Base-by-base conservation (phyloP, 345 rosid species). In the Citropsis articulata region DNA sequence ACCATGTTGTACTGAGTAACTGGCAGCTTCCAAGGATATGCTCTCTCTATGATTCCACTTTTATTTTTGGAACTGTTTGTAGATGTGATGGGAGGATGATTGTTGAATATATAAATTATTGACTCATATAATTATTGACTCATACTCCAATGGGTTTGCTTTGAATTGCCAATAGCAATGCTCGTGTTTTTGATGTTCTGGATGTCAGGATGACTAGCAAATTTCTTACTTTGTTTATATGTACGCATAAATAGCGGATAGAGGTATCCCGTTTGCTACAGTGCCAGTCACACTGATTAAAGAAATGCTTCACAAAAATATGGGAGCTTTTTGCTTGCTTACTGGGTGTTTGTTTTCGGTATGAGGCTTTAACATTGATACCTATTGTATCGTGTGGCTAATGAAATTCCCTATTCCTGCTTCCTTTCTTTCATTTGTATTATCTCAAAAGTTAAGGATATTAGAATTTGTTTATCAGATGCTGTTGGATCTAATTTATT, bases 1-100 rank as follows among this genome's bases (percentile, higher is more conserved):
- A 78, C 25, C 35, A 33, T 61, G 62, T 64, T 59, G 57, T 31
- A 24, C 30, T 33, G 57, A 75, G 28, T 36, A 57, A 21, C 61
- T 36, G 60, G 63, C 38, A 55, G 66, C 42, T 79, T 28, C 50
- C 35, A 67, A 33, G 36, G 28, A 55, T 18, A 76, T 18, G 10
- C 7, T 48, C 10, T 36, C 56, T 76, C 66, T 76, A 53, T 66
- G 71, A 42, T 75, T 13, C 50, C 71, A 48, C 71, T 48, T 75
- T 31, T 22, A 45, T 30, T 36, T 48, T 45, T 21, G 31, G 30
- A 38, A 24, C 57, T 66, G 9, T 31, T 18, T 31, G 42, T n/a
- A 7, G 3, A 16, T 33, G 30, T 35, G 25, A 33, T 36, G 31
- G 10, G 30, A 48, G 61, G 70, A 48, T 48, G 70, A 28, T 71